Evolutionary conservation across 441 rosid species (phyloP).

Genomic region (Euphorbia neoarborescens): DNA sequence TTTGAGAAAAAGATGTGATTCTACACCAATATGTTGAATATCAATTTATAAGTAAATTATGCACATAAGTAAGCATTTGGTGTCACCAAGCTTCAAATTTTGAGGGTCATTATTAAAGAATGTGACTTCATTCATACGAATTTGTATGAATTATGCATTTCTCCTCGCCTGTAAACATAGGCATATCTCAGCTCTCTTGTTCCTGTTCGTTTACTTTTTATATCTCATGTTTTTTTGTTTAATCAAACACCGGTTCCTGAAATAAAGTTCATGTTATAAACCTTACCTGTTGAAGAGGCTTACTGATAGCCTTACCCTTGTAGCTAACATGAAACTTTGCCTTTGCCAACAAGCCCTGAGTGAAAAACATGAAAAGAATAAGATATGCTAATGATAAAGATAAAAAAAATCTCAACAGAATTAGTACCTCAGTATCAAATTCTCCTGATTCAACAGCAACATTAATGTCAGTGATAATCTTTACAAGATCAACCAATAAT

Average conservation of each 20-base stretch:
- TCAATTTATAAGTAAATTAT: no score
- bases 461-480: conserved; percentile 61
- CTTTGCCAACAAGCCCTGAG: conserved; percentile 87
- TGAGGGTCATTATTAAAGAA: no score
- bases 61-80: no score
- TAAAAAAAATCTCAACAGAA: no score
- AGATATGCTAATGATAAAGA: background rate
- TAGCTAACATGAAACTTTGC: conserved; percentile 92
- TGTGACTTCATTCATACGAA: no score
- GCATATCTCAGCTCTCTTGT: background rate
- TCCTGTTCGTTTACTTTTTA: background rate
- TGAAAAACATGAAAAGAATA: background rate
- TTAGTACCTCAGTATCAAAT: conserved; percentile 83
- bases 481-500: conserved; percentile 80
- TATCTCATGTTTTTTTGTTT: background rate
- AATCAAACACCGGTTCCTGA: background rate
- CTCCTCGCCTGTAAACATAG: no score
- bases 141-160: no score
- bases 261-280: background rate
- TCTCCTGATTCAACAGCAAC: conserved; percentile 86
- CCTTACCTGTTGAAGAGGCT: conserved; percentile 86
- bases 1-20: no score
- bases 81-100: no score
- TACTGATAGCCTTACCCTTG: conserved; percentile 65
- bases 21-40: no score